These are phyloP conservation scores for Alternaria ventricosa DNA, from an alignment of 2,329 filamentous ascomycete species.

Conservation along the genomic window DNA sequence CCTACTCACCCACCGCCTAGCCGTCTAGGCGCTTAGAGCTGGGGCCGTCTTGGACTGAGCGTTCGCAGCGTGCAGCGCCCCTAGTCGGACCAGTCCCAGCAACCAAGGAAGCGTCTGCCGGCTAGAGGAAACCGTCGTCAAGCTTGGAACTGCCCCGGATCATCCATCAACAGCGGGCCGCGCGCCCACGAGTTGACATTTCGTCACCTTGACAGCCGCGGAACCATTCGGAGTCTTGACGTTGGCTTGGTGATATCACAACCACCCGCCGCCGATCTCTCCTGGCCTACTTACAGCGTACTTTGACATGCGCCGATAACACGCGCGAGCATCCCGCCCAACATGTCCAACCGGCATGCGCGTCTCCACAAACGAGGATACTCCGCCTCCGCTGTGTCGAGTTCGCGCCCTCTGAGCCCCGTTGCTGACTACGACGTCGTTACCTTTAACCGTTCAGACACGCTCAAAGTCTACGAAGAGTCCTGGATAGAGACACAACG, in stretches of 20 bases:
- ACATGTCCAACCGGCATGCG: slow-evolving; percentile 31
- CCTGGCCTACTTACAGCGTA: not conserved
- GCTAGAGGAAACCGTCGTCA: slow-evolving; percentile 2
- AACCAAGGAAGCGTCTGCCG: slow-evolving; percentile 7
- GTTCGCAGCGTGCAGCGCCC: not conserved
- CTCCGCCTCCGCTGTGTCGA: slow-evolving; percentile 47
- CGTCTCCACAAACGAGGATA: slow-evolving; percentile 51
- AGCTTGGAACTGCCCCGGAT: slow-evolving; percentile 8
- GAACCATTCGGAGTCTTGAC: slow-evolving; percentile 1
- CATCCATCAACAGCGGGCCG: too few species aligned
- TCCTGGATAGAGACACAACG: slow-evolving; percentile 37
- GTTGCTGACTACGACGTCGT: slow-evolving; percentile 35
- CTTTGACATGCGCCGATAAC: slow-evolving; percentile 18
- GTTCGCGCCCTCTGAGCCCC: slow-evolving; percentile 43
- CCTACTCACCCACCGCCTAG: slow-evolving; percentile 3
- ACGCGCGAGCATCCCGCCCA: slow-evolving; percentile 7
- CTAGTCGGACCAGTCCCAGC: slow-evolving; percentile 1
- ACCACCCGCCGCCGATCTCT: not conserved
- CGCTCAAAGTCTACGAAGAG: slow-evolving; percentile 45
- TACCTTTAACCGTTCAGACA: slow-evolving; percentile 44
- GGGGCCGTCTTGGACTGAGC: slow-evolving; percentile 5
- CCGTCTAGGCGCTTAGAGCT: slow-evolving; percentile 4
- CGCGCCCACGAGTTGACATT: slow-evolving; percentile 3
- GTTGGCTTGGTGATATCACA: slow-evolving; percentile 14
- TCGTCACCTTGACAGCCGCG: slow-evolving; percentile 17